Evolutionary conservation across 2,329 filamentous ascomycete genomes (phyloP).

Genomic region (Alternaria gaisen): DNA sequence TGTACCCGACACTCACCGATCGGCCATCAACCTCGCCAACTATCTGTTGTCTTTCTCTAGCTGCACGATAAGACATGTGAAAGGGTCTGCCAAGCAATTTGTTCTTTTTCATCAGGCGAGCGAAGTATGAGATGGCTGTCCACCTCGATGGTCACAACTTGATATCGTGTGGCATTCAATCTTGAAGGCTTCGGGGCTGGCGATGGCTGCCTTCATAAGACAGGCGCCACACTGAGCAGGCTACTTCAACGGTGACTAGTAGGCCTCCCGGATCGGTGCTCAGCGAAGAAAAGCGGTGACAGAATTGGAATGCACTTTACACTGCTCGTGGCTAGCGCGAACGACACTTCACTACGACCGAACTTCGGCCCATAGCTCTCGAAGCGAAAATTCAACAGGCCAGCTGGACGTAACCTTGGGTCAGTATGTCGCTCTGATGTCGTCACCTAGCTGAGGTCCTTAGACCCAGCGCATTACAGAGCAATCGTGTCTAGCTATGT

Average conservation of each 20-base stretch:
- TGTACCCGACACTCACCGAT: slow-evolving; percentile 13
- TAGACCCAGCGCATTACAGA: background rate
- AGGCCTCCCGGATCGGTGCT: slow-evolving; percentile 2
- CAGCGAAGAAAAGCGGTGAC: slow-evolving; percentile 39
- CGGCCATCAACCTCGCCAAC: background rate
- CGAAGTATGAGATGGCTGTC: background rate
- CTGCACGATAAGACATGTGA: slow-evolving; percentile 10
- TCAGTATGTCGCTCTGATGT: slow-evolving; percentile 7
- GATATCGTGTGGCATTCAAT: background rate
- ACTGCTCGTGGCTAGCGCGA: slow-evolving; percentile 22
- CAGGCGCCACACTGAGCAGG: background rate
- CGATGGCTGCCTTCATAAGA: background rate
- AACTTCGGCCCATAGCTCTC: slow-evolving; percentile 27
- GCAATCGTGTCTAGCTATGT: background rate
- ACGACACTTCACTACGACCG: slow-evolving; percentile 23
- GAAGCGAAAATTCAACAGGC: slow-evolving; percentile 7
- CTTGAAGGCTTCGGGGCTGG: background rate
- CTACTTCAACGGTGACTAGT: slow-evolving; percentile 14
- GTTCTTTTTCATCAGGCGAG: background rate
- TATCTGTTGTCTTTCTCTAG: background rate
- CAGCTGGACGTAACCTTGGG: slow-evolving; percentile 15
- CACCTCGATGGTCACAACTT: background rate
- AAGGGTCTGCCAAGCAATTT: background rate
- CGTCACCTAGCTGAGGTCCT: background rate
- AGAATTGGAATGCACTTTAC: slow-evolving; percentile 17